A percentile compares a stretch with the other conserved stretches of the same genome.
phyloP scores from a whole-genome alignment of 768 basidiomycete genomes.

The Tubosaeta sp. region DNA sequence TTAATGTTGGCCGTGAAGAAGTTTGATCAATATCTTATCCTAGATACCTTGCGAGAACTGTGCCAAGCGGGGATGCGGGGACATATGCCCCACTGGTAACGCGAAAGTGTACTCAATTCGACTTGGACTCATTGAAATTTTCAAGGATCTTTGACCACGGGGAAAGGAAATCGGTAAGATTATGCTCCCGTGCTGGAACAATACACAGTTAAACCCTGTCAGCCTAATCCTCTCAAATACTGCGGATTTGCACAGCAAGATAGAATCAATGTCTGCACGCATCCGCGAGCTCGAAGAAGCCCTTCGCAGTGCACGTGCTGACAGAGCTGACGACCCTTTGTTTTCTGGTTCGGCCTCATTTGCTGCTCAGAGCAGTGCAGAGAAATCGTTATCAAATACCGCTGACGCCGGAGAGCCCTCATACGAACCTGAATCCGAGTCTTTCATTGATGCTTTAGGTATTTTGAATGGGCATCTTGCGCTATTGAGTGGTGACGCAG shows the following conservation, averaged over 20 bases:
- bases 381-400: conserved; percentile 20
- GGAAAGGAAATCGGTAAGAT: conserved; percentile 54
- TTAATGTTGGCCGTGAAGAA: neutral
- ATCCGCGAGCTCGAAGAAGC: conserved; percentile 61
- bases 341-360: conserved; percentile 29
- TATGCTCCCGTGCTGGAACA: neutral
- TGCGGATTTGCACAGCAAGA: conserved; percentile 64
- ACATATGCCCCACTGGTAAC: conserved; percentile 74
- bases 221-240: conserved; percentile 65
- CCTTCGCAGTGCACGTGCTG: conserved; percentile 45
- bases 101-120: conserved; percentile 1
- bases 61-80: conserved; percentile 65
- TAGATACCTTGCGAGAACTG: conserved; percentile 80
- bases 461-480: neutral
- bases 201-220: neutral
- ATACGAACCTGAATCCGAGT: conserved; percentile 37
- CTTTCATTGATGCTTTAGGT: conserved; percentile 50
- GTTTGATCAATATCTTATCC: conserved; percentile 11
- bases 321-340: conserved; percentile 45
- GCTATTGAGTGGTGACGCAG: neutral
- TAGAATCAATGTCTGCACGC: conserved; percentile 51
- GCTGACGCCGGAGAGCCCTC: conserved; percentile 2
- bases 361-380: conserved; percentile 21
- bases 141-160: conserved; percentile 51
- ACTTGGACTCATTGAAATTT: neutral